Evolutionary conservation across 2,329 filamentous ascomycete genomes (phyloP).

Genomic region (Pseudogymnoascus sp.): DNA sequence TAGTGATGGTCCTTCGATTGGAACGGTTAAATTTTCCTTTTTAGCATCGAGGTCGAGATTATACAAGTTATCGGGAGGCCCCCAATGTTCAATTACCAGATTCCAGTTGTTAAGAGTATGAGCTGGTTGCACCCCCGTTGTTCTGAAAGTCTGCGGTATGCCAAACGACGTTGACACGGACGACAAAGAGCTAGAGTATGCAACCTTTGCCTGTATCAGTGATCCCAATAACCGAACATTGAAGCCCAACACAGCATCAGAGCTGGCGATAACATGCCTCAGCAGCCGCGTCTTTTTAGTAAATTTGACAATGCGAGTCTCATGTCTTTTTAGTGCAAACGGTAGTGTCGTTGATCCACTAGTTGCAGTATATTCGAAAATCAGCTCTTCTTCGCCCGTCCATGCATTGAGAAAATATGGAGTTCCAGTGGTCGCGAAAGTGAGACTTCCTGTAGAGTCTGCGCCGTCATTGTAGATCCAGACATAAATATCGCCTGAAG

Average conservation of each 20-base stretch:
- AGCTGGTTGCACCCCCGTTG: not conserved
- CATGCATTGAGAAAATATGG: conserved; percentile 37
- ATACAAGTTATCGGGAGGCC: conserved; percentile 29
- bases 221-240: not conserved
- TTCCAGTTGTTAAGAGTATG: conserved; percentile 31
- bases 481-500: conserved; percentile 26
- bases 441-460: conserved; percentile 22
- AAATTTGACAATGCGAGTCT: conserved; percentile 31
- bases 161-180: not conserved
- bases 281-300: not conserved
- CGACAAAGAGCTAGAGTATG: not conserved
- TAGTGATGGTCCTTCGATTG: conserved; percentile 13
- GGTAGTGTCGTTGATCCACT: conserved; percentile 22
- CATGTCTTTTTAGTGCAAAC: conserved; percentile 32
- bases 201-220: not conserved
- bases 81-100: conserved; percentile 34
- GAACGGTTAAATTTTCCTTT: conserved; percentile 7
- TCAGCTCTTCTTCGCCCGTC: conserved; percentile 31
- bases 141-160: not conserved
- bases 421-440: conserved; percentile 25
- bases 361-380: conserved; percentile 27
- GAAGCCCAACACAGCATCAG: not conserved
- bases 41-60: conserved; percentile 14
- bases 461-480: conserved; percentile 34
- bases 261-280: not conserved